These are phyloP conservation scores for Citrus cavaleriei DNA, from an alignment of 345 rosid genomes.

Conservation along the genomic window DNA sequence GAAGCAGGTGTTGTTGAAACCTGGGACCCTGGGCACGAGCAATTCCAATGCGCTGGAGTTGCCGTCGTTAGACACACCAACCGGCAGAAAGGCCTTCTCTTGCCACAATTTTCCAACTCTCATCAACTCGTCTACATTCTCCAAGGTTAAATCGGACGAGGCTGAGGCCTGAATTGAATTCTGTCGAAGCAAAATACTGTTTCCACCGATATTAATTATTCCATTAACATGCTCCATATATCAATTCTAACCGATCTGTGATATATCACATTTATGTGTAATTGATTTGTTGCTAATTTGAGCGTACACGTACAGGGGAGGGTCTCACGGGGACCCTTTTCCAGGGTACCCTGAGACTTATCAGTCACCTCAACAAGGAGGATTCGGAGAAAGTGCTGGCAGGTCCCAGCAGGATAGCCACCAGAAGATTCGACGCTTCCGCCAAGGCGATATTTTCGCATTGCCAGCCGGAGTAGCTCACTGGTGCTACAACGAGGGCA, in stretches of 20 bases:
- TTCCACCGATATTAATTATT: too few species aligned
- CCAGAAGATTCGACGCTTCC: conserved; percentile 49
- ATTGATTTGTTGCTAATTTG: not conserved
- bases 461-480: conserved; percentile 51
- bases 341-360: conserved; percentile 75
- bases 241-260: too few species aligned
- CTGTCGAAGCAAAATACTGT: too few species aligned
- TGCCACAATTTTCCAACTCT: conserved; percentile 42
- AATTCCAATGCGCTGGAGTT: conserved; percentile 61
- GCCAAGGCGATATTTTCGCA: conserved; percentile 45
- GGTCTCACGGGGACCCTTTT: conserved; percentile 42
- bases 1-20: conserved; percentile 59
- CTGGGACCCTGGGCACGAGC: conserved; percentile 52
- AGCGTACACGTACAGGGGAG: conserved; percentile 24
- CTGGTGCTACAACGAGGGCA: conserved; percentile 61
- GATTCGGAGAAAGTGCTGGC: conserved; percentile 11
- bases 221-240: too few species aligned
- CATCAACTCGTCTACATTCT: conserved; percentile 50
- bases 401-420: conserved; percentile 44
- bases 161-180: too few species aligned
- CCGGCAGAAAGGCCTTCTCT: conserved; percentile 48
- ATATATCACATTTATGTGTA: not conserved
- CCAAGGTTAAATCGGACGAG: conserved; percentile 27
- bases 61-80: conserved; percentile 38
- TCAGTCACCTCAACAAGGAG: conserved; percentile 43